Evolutionary conservation across 108 stramenopile species (phyloP).

Genomic region (Skeletonema tropicum): DNA sequence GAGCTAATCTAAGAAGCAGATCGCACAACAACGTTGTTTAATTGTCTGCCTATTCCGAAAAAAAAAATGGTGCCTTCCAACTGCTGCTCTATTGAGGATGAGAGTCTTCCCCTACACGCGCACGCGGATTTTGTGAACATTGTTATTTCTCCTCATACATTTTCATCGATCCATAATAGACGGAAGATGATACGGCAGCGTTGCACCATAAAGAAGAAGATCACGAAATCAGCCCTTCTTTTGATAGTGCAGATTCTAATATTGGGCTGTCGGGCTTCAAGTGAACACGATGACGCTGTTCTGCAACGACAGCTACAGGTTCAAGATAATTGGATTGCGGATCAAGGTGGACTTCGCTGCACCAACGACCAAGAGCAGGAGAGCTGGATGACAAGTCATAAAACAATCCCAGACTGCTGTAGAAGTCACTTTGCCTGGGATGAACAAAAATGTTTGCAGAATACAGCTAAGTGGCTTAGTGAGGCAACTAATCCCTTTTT

Average conservation of each 20-base stretch:
- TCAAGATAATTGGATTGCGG: not conserved
- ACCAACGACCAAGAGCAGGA: not conserved
- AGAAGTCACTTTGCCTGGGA: not conserved
- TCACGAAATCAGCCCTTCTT: not conserved
- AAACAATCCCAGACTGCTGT: not conserved
- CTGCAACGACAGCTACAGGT: not conserved
- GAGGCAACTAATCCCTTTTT: not conserved
- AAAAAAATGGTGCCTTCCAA: not conserved
- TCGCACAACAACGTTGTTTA: not conserved
- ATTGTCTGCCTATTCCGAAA: no score
- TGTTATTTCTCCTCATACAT: not conserved
- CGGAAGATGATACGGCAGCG: not conserved
- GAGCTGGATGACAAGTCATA: not conserved
- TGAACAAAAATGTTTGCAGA: not conserved
- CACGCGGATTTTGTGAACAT: not conserved
- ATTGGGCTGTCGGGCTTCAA: not conserved
- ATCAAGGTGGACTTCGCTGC: not conserved
- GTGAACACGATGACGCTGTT: not conserved
- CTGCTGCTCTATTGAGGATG: not conserved
- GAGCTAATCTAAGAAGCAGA: not conserved
- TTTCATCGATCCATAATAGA: not conserved
- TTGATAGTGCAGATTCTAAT: not conserved
- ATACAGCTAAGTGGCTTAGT: not conserved
- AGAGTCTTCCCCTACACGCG: not conserved
- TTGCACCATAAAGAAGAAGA: not conserved